These are phyloP conservation scores for Symbiodinium pilosum DNA, from an alignment of 73 alveolate genomes.

Conservation along the genomic window DNA sequence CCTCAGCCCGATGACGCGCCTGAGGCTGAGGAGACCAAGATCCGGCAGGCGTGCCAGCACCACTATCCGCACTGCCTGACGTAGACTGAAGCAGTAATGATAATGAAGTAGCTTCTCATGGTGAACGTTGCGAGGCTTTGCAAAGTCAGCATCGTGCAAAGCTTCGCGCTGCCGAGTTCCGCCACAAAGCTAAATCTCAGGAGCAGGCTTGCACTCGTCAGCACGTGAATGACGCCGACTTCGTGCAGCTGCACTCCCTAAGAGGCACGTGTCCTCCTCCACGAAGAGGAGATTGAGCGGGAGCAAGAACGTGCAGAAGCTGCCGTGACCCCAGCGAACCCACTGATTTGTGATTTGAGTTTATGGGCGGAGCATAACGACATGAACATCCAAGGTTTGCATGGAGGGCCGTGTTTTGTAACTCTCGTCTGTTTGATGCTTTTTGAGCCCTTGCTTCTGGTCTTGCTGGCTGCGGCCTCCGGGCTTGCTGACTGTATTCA, in stretches of 20 bases:
- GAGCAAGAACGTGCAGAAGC: constrained; percentile 68
- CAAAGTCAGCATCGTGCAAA: constrained; percentile 76
- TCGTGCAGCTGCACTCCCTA: no score
- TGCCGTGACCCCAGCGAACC: neutral
- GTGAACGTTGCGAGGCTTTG: constrained; percentile 21
- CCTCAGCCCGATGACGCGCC: no score
- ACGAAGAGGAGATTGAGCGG: constrained; percentile 54
- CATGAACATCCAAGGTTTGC: no score
- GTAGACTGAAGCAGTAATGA: no score
- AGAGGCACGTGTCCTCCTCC: constrained; percentile 63
- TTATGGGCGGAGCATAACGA: no score
- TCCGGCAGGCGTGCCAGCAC: constrained; percentile 58
- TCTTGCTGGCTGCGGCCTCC: no score
- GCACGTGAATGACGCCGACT: neutral
- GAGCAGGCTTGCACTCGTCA: constrained; percentile 65
- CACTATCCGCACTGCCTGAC: no score
- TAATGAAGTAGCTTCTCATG: neutral
- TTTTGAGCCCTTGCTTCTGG: no score
- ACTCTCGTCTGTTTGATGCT: no score
- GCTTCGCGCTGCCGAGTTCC: constrained; percentile 57
- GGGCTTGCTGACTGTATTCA: no score
- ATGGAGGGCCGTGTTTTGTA: no score
- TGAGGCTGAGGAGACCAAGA: constrained; percentile 43
- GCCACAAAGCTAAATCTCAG: constrained; percentile 16
- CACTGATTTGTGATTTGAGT: no score